Percentiles rank a stretch among this genome's conserved stretches.
phyloP scores from a whole-genome alignment of 805 yeast species.

The Suhomyces emberorum region DNA sequence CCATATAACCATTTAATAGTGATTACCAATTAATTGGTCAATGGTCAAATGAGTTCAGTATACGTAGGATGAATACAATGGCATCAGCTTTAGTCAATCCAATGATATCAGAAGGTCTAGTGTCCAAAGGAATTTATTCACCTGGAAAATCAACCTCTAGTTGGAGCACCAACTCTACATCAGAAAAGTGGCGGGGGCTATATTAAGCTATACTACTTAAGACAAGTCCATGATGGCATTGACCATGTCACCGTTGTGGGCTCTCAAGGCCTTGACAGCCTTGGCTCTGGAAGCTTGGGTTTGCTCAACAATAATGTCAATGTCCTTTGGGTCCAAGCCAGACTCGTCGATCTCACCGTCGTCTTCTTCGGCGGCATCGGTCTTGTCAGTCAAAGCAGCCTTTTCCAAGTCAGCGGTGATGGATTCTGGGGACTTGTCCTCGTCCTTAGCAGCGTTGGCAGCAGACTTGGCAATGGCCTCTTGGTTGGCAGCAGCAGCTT shows the following conservation, averaged over 20 bases:
- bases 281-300: conserved; percentile 83
- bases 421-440: conserved; percentile 67
- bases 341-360: conserved; percentile 79
- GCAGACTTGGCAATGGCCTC: conserved; percentile 45
- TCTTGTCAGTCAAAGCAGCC: conserved; percentile 49
- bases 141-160: too few species aligned
- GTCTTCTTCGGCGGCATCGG: conserved; percentile 52
- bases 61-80: too few species aligned
- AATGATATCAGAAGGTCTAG: too few species aligned
- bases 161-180: too few species aligned
- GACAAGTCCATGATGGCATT: conserved; percentile 88
- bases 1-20: too few species aligned
- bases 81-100: too few species aligned
- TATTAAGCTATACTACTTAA: conserved; percentile 16
- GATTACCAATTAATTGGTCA: too few species aligned
- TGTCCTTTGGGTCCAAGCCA: conserved; percentile 79
- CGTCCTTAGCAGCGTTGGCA: conserved; percentile 33
- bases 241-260: conserved; percentile 90
- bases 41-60: too few species aligned
- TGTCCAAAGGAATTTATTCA: too few species aligned
- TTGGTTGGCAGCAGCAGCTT: conserved; percentile 66
- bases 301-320: conserved; percentile 86
- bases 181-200: too few species aligned
- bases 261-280: conserved; percentile 88
- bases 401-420: conserved; percentile 81